A percentile compares a stretch with the other conserved stretches of the same genome.
These are phyloP conservation scores for Chlorella variabilis DNA, from an alignment of 163 green algal species.

Conservation along the genomic window DNA sequence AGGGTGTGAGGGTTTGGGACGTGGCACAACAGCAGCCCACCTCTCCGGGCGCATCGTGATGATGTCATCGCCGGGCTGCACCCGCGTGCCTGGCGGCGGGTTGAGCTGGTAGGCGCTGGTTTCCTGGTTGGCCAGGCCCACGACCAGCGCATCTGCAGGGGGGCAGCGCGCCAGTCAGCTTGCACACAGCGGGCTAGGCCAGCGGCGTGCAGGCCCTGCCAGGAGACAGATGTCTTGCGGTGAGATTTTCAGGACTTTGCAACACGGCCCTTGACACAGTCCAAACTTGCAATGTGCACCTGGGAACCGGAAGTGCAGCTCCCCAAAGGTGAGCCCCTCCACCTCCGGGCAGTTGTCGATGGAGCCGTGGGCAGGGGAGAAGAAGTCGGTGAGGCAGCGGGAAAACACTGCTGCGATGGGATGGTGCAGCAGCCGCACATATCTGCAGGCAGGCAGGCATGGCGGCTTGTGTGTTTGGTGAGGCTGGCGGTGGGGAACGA, in stretches of 20 bases:
- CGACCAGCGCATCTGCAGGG: conserved; percentile 37
- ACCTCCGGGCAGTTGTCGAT: conserved; percentile 28
- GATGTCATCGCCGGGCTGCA: conserved; percentile 47
- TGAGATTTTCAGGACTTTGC: no score
- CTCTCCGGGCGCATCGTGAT: conserved; percentile 45
- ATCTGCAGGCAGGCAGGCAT: conserved; percentile 10
- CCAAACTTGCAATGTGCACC: no score
- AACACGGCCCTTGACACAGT: no score
- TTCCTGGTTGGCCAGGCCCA: conserved; percentile 44
- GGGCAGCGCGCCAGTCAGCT: no score
- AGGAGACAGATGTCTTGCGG: no score
- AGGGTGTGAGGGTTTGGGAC: no score
- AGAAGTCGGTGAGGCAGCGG: conserved; percentile 41
- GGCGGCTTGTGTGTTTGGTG: no score
- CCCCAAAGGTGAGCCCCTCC: conserved; percentile 40
- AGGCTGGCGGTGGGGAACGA: no score
- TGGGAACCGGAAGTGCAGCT: conserved; percentile 49
- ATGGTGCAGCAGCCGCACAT: conserved; percentile 37
- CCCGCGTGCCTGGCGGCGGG: conserved; percentile 16
- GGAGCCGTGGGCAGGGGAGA: conserved; percentile 18
- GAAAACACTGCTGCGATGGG: conserved; percentile 27
- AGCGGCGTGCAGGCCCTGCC: no score
- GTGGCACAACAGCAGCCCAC: background rate
- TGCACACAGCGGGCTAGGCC: background rate
- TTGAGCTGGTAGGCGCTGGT: conserved; percentile 41